phyloP scores from a whole-genome alignment of 2,329 filamentous ascomycete genomes.

The Parasarocladium wereldwijsianum region DNA sequence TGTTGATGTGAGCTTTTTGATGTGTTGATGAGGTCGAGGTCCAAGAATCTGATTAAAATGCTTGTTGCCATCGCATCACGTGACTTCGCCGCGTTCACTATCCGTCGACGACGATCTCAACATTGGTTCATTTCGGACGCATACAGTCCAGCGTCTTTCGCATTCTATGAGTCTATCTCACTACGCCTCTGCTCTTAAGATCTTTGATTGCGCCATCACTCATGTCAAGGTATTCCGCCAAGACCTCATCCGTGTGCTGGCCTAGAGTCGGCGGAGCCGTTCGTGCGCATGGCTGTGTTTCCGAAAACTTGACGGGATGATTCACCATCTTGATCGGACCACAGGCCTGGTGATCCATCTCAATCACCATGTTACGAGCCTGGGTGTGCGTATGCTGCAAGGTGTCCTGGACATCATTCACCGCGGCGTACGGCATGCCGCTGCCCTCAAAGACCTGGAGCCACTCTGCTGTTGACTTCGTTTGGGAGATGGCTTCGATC shows the following conservation, averaged over 20 bases:
- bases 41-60: too few species aligned
- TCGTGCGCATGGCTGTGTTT: conserved; percentile 61
- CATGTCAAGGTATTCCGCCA: conserved; percentile 49
- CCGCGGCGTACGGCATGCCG: conserved; percentile 82
- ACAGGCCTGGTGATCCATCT: conserved; percentile 70
- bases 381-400: conserved; percentile 72
- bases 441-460: conserved; percentile 73
- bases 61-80: too few species aligned
- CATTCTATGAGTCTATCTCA: conserved; percentile 29
- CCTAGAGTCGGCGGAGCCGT: conserved; percentile 72
- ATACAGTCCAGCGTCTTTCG: too few species aligned
- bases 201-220: conserved; percentile 40
- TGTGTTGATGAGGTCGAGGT: too few species aligned
- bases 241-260: conserved; percentile 70
- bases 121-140: too few species aligned
- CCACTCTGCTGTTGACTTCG: conserved; percentile 80
- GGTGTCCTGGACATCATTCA: conserved; percentile 82
- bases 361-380: conserved; percentile 79
- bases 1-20: too few species aligned
- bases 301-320: conserved; percentile 87
- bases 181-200: conserved; percentile 51
- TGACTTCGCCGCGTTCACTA: too few species aligned
- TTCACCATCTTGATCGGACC: conserved; percentile 84
- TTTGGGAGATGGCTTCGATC: conserved; percentile 62
- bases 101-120: too few species aligned